Percentiles rank a stretch among this genome's conserved stretches.
These are phyloP conservation scores for Mortierella sp. DNA, from an alignment of 371 early-diverging fungal species.

Conservation along the genomic window DNA sequence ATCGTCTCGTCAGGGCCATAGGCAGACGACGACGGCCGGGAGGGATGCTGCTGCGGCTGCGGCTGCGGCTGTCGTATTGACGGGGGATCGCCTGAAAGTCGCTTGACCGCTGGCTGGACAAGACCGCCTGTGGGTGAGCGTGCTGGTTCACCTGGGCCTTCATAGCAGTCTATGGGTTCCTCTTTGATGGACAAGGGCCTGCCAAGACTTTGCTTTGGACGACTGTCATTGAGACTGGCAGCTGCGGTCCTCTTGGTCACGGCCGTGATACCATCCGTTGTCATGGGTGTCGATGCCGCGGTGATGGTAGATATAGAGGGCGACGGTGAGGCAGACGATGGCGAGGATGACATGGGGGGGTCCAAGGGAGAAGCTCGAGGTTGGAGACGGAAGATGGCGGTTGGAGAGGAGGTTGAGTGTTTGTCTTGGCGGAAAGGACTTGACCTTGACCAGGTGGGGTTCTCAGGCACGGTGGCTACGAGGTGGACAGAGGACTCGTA, in stretches of 20 bases:
- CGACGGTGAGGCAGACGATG: conserved; percentile 48
- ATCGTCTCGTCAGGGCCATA: background rate
- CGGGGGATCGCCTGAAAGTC: background rate
- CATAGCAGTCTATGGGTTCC: background rate
- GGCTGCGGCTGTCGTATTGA: background rate
- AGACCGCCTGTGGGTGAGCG: conserved; percentile 22
- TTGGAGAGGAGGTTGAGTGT: background rate
- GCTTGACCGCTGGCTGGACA: conserved; percentile 20
- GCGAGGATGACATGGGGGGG: conserved; percentile 32
- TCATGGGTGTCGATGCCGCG: conserved; percentile 34
- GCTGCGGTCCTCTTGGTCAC: conserved; percentile 43
- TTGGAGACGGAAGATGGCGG: conserved; percentile 25
- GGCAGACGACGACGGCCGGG: conserved; percentile 3
- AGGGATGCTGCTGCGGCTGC: background rate
- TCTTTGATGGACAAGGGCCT: background rate
- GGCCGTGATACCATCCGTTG: conserved; percentile 32
- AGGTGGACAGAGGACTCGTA: background rate
- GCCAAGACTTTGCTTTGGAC: conserved; percentile 1
- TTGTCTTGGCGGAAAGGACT: background rate
- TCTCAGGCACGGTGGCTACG: background rate
- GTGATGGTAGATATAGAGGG: conserved; percentile 40
- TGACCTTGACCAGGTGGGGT: background rate
- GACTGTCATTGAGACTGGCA: conserved; percentile 29
- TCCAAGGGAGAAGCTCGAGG: conserved; percentile 31
- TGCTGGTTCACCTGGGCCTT: background rate